These are phyloP conservation scores for Fusarium verticillioides DNA, from an alignment of 2,329 filamentous ascomycete genomes.

Conservation along the genomic window DNA sequence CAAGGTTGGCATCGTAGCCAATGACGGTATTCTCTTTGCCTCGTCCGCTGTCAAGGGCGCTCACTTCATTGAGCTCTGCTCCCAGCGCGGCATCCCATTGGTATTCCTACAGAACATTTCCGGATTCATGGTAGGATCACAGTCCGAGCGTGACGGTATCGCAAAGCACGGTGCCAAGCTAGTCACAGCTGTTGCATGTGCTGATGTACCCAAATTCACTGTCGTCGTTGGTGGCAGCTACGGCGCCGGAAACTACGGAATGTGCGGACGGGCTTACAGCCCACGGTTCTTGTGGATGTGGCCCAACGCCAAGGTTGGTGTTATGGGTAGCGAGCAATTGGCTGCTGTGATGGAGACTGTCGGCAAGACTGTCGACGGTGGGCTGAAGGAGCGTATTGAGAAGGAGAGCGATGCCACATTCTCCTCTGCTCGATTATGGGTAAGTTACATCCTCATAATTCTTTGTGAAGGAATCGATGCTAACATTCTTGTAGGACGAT, in stretches of 20 bases:
- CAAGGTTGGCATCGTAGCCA: constrained; percentile 91
- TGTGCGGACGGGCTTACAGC: constrained; percentile 95
- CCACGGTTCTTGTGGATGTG: constrained; percentile 95
- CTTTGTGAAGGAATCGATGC: background rate
- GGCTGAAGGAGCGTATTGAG: constrained; percentile 86
- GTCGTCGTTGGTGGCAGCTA: constrained; percentile 94
- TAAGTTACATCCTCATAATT: constrained; percentile 47
- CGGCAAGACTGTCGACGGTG: constrained; percentile 82
- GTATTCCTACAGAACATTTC: constrained; percentile 97
- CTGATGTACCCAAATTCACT: constrained; percentile 95
- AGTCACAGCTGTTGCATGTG: constrained; percentile 93
- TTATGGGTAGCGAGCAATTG: constrained; percentile 96
- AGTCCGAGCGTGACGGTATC: constrained; percentile 93
- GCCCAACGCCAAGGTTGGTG: constrained; percentile 95
- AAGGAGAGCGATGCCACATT: constrained; percentile 89
- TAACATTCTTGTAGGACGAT: constrained; percentile 68
- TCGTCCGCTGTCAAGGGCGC: constrained; percentile 91
- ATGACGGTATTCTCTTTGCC: constrained; percentile 95
- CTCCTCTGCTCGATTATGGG: constrained; percentile 91
- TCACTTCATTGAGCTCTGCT: constrained; percentile 96
- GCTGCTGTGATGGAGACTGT: constrained; percentile 95
- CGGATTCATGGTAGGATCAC: constrained; percentile 96
- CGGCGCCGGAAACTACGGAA: constrained; percentile 96
- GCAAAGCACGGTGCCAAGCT: constrained; percentile 98
- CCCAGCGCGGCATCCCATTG: constrained; percentile 87